Evolutionary conservation across 169 alveolate species (phyloP).

Genomic region (Theileria luwenshuni): DNA sequence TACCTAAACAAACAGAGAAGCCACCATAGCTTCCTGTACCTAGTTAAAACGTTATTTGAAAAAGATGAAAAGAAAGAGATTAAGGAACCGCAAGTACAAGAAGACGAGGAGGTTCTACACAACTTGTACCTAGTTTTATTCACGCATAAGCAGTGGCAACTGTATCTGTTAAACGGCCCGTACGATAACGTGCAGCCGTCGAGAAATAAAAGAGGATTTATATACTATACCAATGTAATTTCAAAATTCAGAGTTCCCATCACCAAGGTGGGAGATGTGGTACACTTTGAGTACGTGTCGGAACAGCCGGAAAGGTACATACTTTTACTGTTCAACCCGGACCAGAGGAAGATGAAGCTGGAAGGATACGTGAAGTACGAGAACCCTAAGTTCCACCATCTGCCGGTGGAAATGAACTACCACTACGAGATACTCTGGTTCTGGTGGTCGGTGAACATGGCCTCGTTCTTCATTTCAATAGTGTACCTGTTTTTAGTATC

Average conservation of each 20-base stretch:
- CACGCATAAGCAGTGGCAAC: slow-evolving; percentile 43
- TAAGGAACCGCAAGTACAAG: neutral
- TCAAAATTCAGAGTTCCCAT: slow-evolving; percentile 58
- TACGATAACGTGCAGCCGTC: slow-evolving; percentile 46
- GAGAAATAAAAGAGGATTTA: slow-evolving; percentile 20
- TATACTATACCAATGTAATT: slow-evolving; percentile 19
- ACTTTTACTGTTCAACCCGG: slow-evolving; percentile 45
- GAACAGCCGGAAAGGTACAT: slow-evolving; percentile 44
- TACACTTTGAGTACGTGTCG: slow-evolving; percentile 24
- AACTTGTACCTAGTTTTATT: slow-evolving; percentile 44
- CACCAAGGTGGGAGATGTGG: slow-evolving; percentile 21
- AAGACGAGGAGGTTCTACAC: slow-evolving; percentile 14
- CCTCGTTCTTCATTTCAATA: slow-evolving; percentile 9
- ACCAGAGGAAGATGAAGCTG: slow-evolving; percentile 40
- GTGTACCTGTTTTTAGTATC: neutral
- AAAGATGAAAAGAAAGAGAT: slow-evolving; percentile 1
- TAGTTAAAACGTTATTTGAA: neutral
- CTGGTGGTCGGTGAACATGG: slow-evolving; percentile 31
- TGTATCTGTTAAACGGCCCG: slow-evolving; percentile 15
- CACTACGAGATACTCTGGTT: slow-evolving; percentile 24
- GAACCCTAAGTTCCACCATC: slow-evolving; percentile 40
- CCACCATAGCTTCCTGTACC: slow-evolving; percentile 12
- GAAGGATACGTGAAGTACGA: slow-evolving; percentile 41
- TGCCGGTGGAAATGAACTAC: slow-evolving; percentile 55
- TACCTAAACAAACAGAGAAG: neutral